Evolutionary conservation across 768 basidiomycete species (phyloP).

Genomic region (Stropharia rugosoannulata): DNA sequence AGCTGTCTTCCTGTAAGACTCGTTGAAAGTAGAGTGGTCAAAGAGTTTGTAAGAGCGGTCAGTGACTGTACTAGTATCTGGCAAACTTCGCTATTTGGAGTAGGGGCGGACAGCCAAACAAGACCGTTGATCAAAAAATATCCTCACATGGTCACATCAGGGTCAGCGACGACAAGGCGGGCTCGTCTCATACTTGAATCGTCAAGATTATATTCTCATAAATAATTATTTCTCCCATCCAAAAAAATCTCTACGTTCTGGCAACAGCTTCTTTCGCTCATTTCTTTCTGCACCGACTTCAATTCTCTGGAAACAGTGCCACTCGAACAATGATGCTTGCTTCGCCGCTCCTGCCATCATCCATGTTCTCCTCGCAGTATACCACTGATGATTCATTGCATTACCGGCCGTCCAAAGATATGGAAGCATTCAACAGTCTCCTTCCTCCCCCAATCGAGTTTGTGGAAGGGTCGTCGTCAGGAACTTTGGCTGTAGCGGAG

Average conservation of each 20-base stretch:
- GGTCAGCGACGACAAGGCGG: background rate
- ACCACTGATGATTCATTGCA: conserved; percentile 50
- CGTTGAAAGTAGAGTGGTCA: too few relatives aligned
- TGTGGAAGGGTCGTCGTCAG: conserved; percentile 81
- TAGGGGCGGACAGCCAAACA: conserved; percentile 12
- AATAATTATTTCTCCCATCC: background rate
- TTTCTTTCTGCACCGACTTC: background rate
- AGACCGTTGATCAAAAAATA: conserved; percentile 20
- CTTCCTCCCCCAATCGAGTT: conserved; percentile 83
- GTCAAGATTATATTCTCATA: background rate
- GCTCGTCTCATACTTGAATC: conserved; percentile 6
- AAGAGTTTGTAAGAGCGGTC: too few relatives aligned
- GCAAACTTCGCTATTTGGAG: background rate
- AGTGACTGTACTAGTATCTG: too few relatives aligned
- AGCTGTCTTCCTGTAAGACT: too few relatives aligned
- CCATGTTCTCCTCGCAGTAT: conserved; percentile 51
- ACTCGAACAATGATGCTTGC: conserved; percentile 57
- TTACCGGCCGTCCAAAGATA: conserved; percentile 66
- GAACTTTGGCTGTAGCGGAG: conserved; percentile 66
- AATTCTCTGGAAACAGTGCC: conserved; percentile 9
- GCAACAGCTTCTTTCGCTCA: background rate
- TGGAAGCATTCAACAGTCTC: conserved; percentile 76
- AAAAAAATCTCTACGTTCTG: background rate
- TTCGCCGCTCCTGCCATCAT: conserved; percentile 55
- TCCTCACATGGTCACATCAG: conserved; percentile 2